Conservation (phyloP, 805 yeast species). For the Schwanniomyces yamadae region DNA sequence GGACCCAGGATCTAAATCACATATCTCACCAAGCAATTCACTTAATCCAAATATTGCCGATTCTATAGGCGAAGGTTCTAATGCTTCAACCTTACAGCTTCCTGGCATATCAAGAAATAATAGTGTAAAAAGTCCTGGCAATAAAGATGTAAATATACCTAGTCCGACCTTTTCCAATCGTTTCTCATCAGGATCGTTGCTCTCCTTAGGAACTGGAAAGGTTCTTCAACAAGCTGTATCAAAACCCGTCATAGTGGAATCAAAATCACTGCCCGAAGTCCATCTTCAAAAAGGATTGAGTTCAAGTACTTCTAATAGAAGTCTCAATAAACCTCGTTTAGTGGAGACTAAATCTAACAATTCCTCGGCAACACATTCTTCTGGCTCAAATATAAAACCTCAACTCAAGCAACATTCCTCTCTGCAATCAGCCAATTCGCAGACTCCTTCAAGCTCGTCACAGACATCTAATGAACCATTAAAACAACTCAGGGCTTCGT, state of each 20-base stretch:
- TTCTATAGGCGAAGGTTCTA: background rate
- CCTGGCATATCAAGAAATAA: slow-evolving; percentile 9
- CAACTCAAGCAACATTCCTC: slow-evolving; percentile 17
- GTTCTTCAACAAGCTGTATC: slow-evolving; percentile 29
- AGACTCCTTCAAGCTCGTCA: slow-evolving; percentile 7
- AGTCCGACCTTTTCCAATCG: slow-evolving; percentile 33
- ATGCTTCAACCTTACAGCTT: background rate
- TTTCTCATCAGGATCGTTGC: slow-evolving; percentile 35
- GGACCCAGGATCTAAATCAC: slow-evolving; percentile 35
- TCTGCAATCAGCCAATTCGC: slow-evolving; percentile 27
- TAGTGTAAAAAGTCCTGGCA: slow-evolving; percentile 6
- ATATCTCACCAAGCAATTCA: slow-evolving; percentile 20
- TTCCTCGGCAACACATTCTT: slow-evolving; percentile 4
- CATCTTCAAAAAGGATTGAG: slow-evolving; percentile 1
- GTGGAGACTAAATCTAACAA: slow-evolving; percentile 21
- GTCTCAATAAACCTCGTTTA: slow-evolving; percentile 20
- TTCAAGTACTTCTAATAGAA: slow-evolving; percentile 10
- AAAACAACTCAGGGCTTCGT: slow-evolving; percentile 78
- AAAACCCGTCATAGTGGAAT: slow-evolving; percentile 14
- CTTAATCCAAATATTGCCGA: background rate
- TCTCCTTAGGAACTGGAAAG: slow-evolving; percentile 45
- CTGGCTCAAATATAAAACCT: slow-evolving; percentile 7
- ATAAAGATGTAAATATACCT: slow-evolving; percentile 10
- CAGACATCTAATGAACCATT: slow-evolving; percentile 60
- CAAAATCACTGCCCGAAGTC: slow-evolving; percentile 12